Conservation (phyloP, 176 grass and related monocot species). For the Coix lacrymajobi region DNA sequence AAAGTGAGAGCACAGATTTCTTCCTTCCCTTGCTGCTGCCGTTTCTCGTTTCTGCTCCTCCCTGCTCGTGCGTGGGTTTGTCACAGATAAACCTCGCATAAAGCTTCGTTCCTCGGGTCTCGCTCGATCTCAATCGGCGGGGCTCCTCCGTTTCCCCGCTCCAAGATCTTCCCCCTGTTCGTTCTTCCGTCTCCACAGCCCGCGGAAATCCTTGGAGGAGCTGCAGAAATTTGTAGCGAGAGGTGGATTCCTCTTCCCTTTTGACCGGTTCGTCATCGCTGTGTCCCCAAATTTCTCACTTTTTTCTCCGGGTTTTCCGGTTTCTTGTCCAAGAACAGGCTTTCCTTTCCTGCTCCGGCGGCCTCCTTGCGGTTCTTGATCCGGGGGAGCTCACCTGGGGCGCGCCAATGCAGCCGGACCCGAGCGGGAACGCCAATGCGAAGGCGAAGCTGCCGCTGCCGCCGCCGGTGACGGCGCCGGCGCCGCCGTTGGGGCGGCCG, state of each 20-base stretch:
- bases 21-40: not conserved
- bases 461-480: constrained; percentile 6
- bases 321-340: constrained; percentile 7
- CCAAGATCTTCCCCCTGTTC: constrained; percentile 16
- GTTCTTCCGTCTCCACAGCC: constrained; percentile 21
- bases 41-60: not conserved
- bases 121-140: constrained; percentile 5
- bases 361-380: constrained; percentile 27
- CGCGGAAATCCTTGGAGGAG: not conserved
- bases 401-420: constrained; percentile 52
- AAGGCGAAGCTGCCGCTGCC: constrained; percentile 19
- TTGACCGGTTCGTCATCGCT: constrained; percentile 30
- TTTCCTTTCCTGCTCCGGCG: not conserved
- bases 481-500: constrained; percentile 36
- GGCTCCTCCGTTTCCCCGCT: not conserved
- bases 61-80: not conserved
- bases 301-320: constrained; percentile 1
- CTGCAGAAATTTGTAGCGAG: not conserved
- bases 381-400: not conserved
- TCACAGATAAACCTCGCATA: constrained; percentile 54
- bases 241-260: constrained; percentile 21
- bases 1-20: constrained; percentile 40
- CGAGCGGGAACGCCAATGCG: constrained; percentile 30
- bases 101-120: constrained; percentile 24
- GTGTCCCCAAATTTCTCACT: not conserved